Evolutionary conservation across 495 filamentous ascomycete genomes (phyloP).

Genomic region (Venustampulla echinocandica): DNA sequence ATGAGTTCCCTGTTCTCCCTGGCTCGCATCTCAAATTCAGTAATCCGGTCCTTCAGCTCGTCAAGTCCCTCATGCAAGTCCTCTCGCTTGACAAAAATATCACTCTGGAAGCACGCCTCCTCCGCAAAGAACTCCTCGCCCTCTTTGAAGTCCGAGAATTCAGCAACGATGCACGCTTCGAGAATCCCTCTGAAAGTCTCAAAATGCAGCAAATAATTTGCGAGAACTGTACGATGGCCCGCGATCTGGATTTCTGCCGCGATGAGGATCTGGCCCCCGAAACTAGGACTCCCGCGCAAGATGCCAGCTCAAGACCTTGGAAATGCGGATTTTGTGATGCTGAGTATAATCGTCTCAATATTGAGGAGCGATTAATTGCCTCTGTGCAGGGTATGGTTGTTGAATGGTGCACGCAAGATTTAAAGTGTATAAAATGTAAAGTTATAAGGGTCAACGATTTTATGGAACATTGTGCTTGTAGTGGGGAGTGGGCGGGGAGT

Average conservation of each 20-base stretch:
- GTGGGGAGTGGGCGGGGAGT: slow-evolving; percentile 70
- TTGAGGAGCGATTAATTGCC: slow-evolving; percentile 78
- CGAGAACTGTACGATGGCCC: slow-evolving; percentile 74
- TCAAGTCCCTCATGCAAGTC: slow-evolving; percentile 86
- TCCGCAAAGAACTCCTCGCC: slow-evolving; percentile 80
- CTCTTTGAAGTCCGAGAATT: slow-evolving; percentile 95
- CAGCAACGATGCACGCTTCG: slow-evolving; percentile 73
- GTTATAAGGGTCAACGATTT: slow-evolving; percentile 76
- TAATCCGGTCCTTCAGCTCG: slow-evolving; percentile 81
- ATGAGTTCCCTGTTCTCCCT: slow-evolving; percentile 75
- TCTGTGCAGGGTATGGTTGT: slow-evolving; percentile 65
- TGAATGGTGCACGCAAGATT: slow-evolving; percentile 82
- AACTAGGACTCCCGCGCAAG: slow-evolving; percentile 20
- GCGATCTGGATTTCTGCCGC: slow-evolving; percentile 90
- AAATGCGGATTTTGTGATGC: slow-evolving; percentile 67
- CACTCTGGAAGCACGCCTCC: slow-evolving; percentile 71
- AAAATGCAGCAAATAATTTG: slow-evolving; percentile 71
- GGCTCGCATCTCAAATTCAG: slow-evolving; percentile 58
- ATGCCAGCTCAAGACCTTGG: slow-evolving; percentile 48
- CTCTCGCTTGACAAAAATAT: slow-evolving; percentile 82
- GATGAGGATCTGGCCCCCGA: slow-evolving; percentile 72
- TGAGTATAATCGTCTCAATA: slow-evolving; percentile 62
- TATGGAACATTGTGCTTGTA: slow-evolving; percentile 92
- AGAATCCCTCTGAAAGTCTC: slow-evolving; percentile 72
- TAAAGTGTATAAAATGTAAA: slow-evolving; percentile 68